Percentiles rank a stretch among this genome's conserved stretches.
These are phyloP conservation scores for Clavariopsis aquatica DNA, from an alignment of 495 filamentous ascomycete genomes.

Conservation along the genomic window DNA sequence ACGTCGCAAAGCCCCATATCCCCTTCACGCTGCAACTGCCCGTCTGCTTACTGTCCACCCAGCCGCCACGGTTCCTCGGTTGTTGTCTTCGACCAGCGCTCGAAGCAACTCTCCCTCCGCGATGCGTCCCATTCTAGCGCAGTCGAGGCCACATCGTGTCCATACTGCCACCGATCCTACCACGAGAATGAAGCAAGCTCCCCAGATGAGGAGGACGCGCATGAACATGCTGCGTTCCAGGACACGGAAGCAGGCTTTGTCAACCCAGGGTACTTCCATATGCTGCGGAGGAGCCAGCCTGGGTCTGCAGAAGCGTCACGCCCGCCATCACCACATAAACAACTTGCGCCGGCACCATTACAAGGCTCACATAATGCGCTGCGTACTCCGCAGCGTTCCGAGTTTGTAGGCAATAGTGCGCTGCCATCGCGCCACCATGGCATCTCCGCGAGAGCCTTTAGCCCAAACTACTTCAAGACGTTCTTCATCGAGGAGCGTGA, in stretches of 20 bases:
- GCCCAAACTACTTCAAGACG: conserved; percentile 82
- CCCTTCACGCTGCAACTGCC: not conserved
- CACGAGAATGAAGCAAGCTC: conserved; percentile 50
- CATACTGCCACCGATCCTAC: conserved; percentile 82
- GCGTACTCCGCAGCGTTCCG: conserved; percentile 46
- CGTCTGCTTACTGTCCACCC: conserved; percentile 1
- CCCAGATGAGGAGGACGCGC: conserved; percentile 45
- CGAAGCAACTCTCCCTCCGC: conserved; percentile 78
- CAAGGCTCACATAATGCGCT: not conserved
- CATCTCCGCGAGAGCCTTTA: conserved; percentile 84
- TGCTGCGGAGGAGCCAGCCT: conserved; percentile 69
- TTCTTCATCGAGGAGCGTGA: conserved; percentile 88
- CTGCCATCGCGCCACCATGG: conserved; percentile 56
- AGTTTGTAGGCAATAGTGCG: conserved; percentile 56
- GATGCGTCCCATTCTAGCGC: conserved; percentile 54
- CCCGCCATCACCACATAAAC: conserved; percentile 56
- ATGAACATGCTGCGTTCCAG: conserved; percentile 16
- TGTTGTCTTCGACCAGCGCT: conserved; percentile 84
- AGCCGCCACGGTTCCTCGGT: conserved; percentile 91
- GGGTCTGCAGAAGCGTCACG: conserved; percentile 52
- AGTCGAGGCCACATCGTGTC: conserved; percentile 69
- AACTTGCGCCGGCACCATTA: conserved; percentile 54
- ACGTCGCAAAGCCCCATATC: conserved; percentile 4
- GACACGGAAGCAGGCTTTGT: conserved; percentile 62
- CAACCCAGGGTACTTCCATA: conserved; percentile 88